Base-by-base conservation (phyloP, 2,329 filamentous ascomycete genomes). In the Xylaria sp. region DNA sequence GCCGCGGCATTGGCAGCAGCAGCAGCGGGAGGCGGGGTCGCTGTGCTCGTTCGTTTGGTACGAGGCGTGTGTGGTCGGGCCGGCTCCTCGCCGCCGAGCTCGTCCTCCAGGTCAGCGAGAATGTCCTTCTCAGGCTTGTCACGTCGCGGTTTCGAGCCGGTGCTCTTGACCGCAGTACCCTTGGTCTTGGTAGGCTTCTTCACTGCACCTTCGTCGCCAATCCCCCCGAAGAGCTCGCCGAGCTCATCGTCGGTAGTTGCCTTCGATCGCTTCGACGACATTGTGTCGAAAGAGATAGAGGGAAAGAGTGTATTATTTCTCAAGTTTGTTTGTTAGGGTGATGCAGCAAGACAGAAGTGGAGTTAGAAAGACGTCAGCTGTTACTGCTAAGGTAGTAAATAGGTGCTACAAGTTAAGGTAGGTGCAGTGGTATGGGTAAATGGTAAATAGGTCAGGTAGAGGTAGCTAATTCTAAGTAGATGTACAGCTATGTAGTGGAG, bases 1-100 rank as follows among this genome's bases (percentile, higher is more conserved):
- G 28, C 28, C 28, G 28, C 28, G 28, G 28, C 28, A 28, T 28
- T 28, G 28, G 28, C 28, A 28, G 28, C 84, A 41, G 28, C 84
- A 41, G 84, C 82, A 20, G 84, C 83, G 56, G 85, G 84, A 6
- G 83, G 84, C 55, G 85, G 82, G 23, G 84, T 85, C 34, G 82
- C 82, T 23, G 85, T 83, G 62, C 84, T 83, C 28, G 84, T 81
- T 55, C 84, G 85, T 69, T 87, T 88, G 54, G 84, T 80, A 74
- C 93, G 92, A 48, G 95, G 96, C 1, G 95, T 98, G 76, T 93
- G 91, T 18, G 95, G 93, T 57, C 94, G 90, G 72, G 90, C 90
- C 70, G 92, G 87, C 77, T 91, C 85, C 79, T 92, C 90, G 63
- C 89, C 90, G 65, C 89, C 93, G 52, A 97, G 88, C 78, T 88